Base-by-base conservation (phyloP, 805 yeast genomes). In the Kockiozyma suomiensis region DNA sequence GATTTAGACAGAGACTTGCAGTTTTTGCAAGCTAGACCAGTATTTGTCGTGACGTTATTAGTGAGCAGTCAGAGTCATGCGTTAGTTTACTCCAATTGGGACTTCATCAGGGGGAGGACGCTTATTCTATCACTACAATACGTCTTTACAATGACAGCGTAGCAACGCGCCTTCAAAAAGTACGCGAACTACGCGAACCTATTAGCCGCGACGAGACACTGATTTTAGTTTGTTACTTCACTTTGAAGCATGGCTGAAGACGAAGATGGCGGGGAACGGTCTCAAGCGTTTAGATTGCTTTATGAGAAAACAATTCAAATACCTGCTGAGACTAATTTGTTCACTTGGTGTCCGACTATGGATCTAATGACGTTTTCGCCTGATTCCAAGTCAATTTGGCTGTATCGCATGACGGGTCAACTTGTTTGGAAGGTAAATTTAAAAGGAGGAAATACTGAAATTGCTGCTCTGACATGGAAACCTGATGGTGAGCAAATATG, bases 281-380 rank as follows among this genome's bases (percentile, higher is more conserved):
- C 46, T 19, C 53, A 49, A 26, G 53, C 53, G 19, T 49, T 49
- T 13, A 49, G 53, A 23, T n/a, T 49, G 42, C 50, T 62, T 15
- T 30, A 45, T 30, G 61, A 62, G 51, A 59, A 55, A 45, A 49
- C 58, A 33, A 45, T 63, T 49, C 62, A 40, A 45, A 41, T 37
- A n/a, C 53, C 58, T n/a, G 62, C 42, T 13, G 40, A 30, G 17
- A 30, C 47, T 17, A 37, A 12, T 6, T 25, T 60, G 56, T 45
- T 58, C 23, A 48, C 53, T 3, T 66, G 69, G 69, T 65, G 67
- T 50, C 68, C 67, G 19, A 40, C 47, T 4, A 58, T 66, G 63
- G 68, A 66, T 47, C 42, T 66, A 40, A 25, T 65, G 28, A 52
- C 68, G 5, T 49, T 65, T 30, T 58, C 59, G 23, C 56, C 62